These are phyloP conservation scores for Nakaseomyces nivariensis DNA, from an alignment of 1,139 yeast species.

Conservation along the genomic window DNA sequence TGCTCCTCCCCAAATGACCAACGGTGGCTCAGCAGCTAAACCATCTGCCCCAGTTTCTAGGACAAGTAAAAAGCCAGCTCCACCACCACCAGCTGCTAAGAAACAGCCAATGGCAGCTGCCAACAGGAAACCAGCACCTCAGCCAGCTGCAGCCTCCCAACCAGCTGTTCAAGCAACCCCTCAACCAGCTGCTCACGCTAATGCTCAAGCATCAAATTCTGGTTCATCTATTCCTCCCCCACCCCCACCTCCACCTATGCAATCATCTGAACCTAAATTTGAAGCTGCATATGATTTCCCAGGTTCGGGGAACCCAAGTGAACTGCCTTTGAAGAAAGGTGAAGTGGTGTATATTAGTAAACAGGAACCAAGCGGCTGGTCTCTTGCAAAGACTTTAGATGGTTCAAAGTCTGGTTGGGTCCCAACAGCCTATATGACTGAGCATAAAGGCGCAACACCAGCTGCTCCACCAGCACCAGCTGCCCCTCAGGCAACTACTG, in stretches of 20 bases:
- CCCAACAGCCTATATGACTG: conserved; percentile 81
- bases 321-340: conserved; percentile 66
- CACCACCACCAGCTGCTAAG: conserved; percentile 28
- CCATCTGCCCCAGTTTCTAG: conserved; percentile 3
- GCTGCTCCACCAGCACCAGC: conserved; percentile 39
- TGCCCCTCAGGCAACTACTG: not conserved
- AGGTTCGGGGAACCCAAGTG: conserved; percentile 80
- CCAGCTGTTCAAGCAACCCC: conserved; percentile 14
- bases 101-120: conserved; percentile 24
- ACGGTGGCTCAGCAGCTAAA: not conserved
- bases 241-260: conserved; percentile 46
- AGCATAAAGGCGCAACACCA: conserved; percentile 42
- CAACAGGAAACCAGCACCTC: conserved; percentile 2
- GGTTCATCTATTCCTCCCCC: conserved; percentile 53
- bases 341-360: conserved; percentile 62
- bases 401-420: conserved; percentile 91
- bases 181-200: conserved; percentile 9
- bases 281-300: conserved; percentile 84
- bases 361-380: conserved; percentile 83
- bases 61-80: conserved; percentile 28
- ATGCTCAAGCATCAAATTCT: conserved; percentile 16
- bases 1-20: not conserved
- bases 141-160: conserved; percentile 6
- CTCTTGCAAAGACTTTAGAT: conserved; percentile 68
- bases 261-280: conserved; percentile 67